phyloP scores from a whole-genome alignment of 73 alveolate genomes.

The Symbiodinium pilosum region DNA sequence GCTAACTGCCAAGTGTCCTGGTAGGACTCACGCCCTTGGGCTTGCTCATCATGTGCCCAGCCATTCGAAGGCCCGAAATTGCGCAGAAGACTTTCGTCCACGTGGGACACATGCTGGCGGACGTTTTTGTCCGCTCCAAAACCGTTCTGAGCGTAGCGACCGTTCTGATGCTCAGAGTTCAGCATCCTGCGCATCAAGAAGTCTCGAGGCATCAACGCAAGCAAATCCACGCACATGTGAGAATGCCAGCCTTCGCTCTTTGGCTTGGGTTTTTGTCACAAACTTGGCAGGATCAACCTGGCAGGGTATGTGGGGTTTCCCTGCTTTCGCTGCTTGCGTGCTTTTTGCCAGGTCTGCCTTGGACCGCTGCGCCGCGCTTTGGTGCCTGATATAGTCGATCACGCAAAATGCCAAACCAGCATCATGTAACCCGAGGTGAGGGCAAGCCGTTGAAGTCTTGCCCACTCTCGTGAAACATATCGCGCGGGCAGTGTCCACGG shows the following conservation, averaged over 20 bases:
- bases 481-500: not conserved
- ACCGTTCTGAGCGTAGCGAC: not conserved
- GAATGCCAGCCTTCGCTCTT: slow-evolving; percentile 1
- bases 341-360: not conserved
- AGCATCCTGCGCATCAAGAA: not conserved
- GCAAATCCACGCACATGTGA: not conserved
- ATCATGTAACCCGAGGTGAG: not conserved
- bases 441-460: not conserved
- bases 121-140: not conserved
- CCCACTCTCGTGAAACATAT: not conserved
- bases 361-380: not conserved
- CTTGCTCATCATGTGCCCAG: not conserved
- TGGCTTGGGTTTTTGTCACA: not conserved
- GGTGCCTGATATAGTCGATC: not conserved
- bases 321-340: not conserved
- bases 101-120: not conserved
- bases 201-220: not conserved
- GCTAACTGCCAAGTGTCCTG: not conserved
- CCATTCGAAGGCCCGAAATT: not conserved
- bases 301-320: not conserved
- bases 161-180: not conserved
- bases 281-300: not conserved
- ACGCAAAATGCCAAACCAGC: too few relatives aligned
- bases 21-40: not conserved
- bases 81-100: not conserved